Base-by-base conservation (phyloP, 441 rosid species). In the Pelargonium australe region DNA sequence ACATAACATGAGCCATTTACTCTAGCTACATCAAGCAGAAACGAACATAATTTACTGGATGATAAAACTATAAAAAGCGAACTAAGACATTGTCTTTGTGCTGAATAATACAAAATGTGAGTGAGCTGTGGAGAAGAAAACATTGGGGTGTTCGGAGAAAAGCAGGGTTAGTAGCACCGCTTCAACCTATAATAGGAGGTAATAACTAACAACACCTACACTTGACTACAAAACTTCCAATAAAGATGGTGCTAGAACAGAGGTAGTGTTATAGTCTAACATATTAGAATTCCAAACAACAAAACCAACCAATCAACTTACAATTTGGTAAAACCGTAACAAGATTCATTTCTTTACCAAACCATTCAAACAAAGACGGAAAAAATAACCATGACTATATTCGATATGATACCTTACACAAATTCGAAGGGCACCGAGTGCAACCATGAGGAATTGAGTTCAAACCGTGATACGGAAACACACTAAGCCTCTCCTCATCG, bases 321-420 rank as follows among this genome's bases (percentile, higher is more conserved):
- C 12, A 49, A 49, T 4, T 12, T 13, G 14, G n/a, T 11, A 1
- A 49, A 49, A 49, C n/a, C 16, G n/a, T 49, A 49, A 0, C 57
- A 49, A 49, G 57, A 49, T 49, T 49, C 57, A 49, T 12, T 47
- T n/a, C 16, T 43, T 47, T 14, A 47, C 55, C 55, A 47, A 47
- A 47, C 1, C 14, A 47, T 47, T 47, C 55, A 47, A n/a, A 12
- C 14, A 47, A 4, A 47, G 55, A 47, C 1, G 1, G 55, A 47
- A 47, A 47, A 11, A 47, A n/a, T 47, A 10, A 47, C 55, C 55
- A 47, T 47, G 16, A 47, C 14, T n/a, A 12, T 14, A 45, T 47
- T 14, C 55, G 13, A 47, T 19, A 6, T 0, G 62, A 67, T 79
- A 88, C 98, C 95, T 92, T 90, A 83, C 98, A 92, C 75, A 92